phyloP scores from a whole-genome alignment of 169 alveolate genomes.

The Amoebophrya sp. region DNA sequence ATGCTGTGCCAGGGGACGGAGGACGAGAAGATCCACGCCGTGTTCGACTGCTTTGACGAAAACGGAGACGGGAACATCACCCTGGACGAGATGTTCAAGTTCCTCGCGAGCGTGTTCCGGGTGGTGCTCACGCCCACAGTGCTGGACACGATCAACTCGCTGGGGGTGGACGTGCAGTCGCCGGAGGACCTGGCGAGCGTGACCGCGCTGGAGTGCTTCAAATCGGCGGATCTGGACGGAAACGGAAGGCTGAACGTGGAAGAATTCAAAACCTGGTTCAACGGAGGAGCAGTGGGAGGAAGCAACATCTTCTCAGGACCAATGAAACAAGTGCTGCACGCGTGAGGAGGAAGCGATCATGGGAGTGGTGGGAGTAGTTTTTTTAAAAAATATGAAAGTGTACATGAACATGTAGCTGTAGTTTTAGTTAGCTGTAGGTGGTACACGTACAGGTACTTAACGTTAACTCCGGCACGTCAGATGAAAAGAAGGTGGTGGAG shows the following conservation, averaged over 20 bases:
- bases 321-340: no score
- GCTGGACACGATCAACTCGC: background rate
- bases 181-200: slow-evolving; percentile 7
- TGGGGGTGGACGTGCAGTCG: background rate
- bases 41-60: background rate
- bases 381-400: no score
- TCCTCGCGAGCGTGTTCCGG: background rate
- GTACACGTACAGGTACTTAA: no score
- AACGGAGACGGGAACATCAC: slow-evolving; percentile 11
- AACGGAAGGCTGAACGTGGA: background rate
- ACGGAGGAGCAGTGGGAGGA: background rate
- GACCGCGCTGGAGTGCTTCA: slow-evolving; percentile 19
- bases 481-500: no score
- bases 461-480: no score
- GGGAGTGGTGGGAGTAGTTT: no score
- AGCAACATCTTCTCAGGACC: no score
- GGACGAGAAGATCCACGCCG: slow-evolving; percentile 11
- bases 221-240: background rate
- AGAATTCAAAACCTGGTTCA: background rate
- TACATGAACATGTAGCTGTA: no score
- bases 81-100: slow-evolving; percentile 9
- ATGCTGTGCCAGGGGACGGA: slow-evolving; percentile 13
- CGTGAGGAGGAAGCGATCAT: no score
- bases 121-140: slow-evolving; percentile 9
- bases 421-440: no score